Conservation (phyloP, 2,329 filamentous ascomycete species). For the Clarireedia hainanense region DNA sequence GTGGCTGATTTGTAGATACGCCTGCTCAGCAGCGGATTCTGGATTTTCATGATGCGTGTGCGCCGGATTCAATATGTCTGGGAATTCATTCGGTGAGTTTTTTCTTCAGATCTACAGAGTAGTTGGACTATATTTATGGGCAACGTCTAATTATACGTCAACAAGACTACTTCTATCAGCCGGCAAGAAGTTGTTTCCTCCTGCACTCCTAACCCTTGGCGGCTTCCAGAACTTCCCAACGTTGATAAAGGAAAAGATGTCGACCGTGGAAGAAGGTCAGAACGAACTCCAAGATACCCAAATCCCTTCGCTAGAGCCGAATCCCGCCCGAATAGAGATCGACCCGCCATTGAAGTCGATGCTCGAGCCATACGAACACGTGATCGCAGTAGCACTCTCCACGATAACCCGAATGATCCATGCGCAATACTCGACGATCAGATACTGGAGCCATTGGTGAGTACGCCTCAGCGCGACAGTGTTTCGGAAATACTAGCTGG, state of each 20-base stretch:
- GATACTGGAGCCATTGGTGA: constrained; percentile 25
- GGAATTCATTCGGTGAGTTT: neutral
- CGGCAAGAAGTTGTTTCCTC: neutral
- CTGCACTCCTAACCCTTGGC: neutral
- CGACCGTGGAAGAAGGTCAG: constrained; percentile 20
- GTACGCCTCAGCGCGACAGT: constrained; percentile 16
- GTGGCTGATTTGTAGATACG: neutral
- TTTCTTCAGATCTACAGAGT: too few relatives aligned
- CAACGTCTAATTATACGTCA: neutral
- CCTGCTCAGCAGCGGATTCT: neutral
- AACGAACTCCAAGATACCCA: constrained; percentile 13
- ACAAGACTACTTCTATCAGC: neutral
- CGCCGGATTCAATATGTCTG: neutral
- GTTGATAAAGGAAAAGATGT: constrained; percentile 13
- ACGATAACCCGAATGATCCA: constrained; percentile 23
- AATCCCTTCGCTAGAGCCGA: constrained; percentile 24
- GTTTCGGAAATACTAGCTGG: constrained; percentile 21
- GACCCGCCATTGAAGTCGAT: constrained; percentile 23
- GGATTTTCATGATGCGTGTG: neutral
- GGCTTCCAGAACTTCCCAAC: neutral
- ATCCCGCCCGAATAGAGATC: constrained; percentile 16
- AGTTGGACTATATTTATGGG: neutral
- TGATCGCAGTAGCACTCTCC: constrained; percentile 25
- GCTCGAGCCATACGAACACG: constrained; percentile 17
- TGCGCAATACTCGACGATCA: constrained; percentile 25